Conservation (phyloP, 2,329 filamentous ascomycete genomes). For the Colletotrichum cordylinicola region DNA sequence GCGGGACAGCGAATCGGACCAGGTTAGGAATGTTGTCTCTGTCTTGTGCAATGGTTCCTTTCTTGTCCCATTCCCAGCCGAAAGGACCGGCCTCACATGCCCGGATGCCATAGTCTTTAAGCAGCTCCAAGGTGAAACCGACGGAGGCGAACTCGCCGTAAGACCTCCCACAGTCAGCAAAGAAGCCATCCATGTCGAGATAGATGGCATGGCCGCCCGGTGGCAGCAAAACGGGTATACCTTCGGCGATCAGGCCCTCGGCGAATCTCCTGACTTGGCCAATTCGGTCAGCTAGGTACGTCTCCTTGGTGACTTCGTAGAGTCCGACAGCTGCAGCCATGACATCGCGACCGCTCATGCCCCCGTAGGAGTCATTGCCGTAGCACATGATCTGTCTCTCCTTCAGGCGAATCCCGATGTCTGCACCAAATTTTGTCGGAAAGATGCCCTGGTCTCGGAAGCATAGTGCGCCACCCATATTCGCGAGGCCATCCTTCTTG, state of each 20-base stretch:
- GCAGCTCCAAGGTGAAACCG: not conserved
- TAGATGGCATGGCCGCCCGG: not conserved
- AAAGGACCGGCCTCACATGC: not conserved
- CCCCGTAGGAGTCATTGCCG: not conserved
- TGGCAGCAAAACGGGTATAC: not conserved
- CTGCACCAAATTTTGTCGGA: not conserved
- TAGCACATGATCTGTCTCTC: not conserved
- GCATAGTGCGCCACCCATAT: conserved; percentile 24
- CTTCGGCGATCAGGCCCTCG: not conserved
- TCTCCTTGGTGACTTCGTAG: not conserved
- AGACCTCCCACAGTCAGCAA: not conserved
- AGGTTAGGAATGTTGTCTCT: not conserved
- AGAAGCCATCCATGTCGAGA: not conserved
- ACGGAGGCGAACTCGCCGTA: not conserved
- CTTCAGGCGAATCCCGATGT: not conserved
- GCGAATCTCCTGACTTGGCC: not conserved
- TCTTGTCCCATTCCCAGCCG: not conserved
- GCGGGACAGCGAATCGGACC: not conserved
- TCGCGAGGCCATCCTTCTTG: conserved; percentile 30
- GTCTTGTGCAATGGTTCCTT: not conserved
- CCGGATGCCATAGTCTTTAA: not conserved
- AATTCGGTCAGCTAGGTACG: not conserved
- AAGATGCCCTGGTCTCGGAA: not conserved
- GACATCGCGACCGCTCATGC: not conserved
- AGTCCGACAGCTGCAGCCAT: not conserved